Conservation (phyloP, 352 stramenopile species). For the Globisporangium orthogonon region DNA sequence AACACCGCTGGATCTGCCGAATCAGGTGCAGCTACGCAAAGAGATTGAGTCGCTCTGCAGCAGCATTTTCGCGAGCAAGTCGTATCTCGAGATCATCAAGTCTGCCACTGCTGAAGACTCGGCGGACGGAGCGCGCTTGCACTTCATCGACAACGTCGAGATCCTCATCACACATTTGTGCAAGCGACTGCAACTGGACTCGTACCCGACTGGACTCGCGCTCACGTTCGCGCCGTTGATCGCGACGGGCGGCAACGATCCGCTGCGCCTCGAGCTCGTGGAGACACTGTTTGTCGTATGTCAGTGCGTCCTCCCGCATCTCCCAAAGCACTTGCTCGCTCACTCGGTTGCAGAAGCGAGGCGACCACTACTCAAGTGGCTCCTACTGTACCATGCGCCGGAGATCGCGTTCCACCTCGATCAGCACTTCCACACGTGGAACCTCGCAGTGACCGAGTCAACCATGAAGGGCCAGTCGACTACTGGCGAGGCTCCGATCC, state of each 20-base stretch:
- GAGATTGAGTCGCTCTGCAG: slow-evolving; percentile 63
- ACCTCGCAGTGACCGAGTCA: slow-evolving; percentile 17
- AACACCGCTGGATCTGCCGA: slow-evolving; percentile 46
- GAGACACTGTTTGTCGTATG: slow-evolving; percentile 41
- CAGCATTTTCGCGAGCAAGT: slow-evolving; percentile 49
- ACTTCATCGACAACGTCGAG: slow-evolving; percentile 77
- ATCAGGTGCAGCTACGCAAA: slow-evolving; percentile 47
- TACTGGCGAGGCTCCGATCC: slow-evolving; percentile 19
- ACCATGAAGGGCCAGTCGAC: slow-evolving; percentile 1
- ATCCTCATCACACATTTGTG: slow-evolving; percentile 62
- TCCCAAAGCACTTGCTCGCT: slow-evolving; percentile 26
- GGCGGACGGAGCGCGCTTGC: slow-evolving; percentile 44
- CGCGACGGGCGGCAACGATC: slow-evolving; percentile 54
- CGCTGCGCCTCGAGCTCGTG: slow-evolving; percentile 53
- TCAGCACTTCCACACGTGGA: slow-evolving; percentile 67
- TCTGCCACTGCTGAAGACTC: slow-evolving; percentile 19
- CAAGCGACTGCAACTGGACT: slow-evolving; percentile 46
- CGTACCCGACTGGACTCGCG: slow-evolving; percentile 38
- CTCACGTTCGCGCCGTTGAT: slow-evolving; percentile 54
- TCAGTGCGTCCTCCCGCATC: slow-evolving; percentile 40
- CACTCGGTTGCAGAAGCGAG: slow-evolving; percentile 24
- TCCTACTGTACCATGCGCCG: slow-evolving; percentile 74
- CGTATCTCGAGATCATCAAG: slow-evolving; percentile 35
- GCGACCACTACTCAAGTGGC: slow-evolving; percentile 50
- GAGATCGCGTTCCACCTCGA: slow-evolving; percentile 68